Evolutionary conservation across 257 asterid genomes (phyloP), one percentile per base, ranked within the genome.

Genomic region (Solanum clarkiae): DNA sequence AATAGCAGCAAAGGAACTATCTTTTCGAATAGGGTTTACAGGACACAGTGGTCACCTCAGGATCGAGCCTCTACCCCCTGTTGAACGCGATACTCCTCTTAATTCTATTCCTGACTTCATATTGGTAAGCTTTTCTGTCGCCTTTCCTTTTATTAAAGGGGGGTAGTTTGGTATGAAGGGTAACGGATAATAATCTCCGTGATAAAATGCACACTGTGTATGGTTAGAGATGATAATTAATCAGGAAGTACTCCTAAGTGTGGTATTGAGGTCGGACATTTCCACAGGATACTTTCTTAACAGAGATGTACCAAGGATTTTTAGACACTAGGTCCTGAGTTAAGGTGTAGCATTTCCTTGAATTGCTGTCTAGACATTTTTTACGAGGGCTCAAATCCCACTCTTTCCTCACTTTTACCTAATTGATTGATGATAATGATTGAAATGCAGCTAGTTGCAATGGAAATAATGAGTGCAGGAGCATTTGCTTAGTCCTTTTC

Each of bases 11-110:
- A 91, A 91, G 86, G 98, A 91, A 47, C 84, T 93, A 4, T 85
- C 96, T 42, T 94, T 93, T 90, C 91, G 98, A 88, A 92, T 96
- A 84, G 97, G 97, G 80, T 96, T 96, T 88, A 92, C 98, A 16
- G 99, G 99, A 54, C 94, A 94, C 89, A 90, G 96, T 70, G 99
- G 98, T 68, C 99, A 96, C 80, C 95, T 94, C 82, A 84, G 88
- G 12, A 79, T 96, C 83, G 98, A 96, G 86, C 98, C 98, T 84
- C 93, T 94, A 32, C 94, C 98, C 9, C 98, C 99, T 6, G 97
- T 93, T 75, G 88, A 93, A 69, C 91, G 94, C 81, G 92, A 86
- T 74, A 85, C 26, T 68, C 92, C 93, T 71, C 92, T 91, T 85
- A 91, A 86, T 86, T 87, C 89, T 15, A 92, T 93, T 26, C 99